Evolutionary conservation across 768 basidiomycete genomes (phyloP).

Genomic region (Mycena maculata): DNA sequence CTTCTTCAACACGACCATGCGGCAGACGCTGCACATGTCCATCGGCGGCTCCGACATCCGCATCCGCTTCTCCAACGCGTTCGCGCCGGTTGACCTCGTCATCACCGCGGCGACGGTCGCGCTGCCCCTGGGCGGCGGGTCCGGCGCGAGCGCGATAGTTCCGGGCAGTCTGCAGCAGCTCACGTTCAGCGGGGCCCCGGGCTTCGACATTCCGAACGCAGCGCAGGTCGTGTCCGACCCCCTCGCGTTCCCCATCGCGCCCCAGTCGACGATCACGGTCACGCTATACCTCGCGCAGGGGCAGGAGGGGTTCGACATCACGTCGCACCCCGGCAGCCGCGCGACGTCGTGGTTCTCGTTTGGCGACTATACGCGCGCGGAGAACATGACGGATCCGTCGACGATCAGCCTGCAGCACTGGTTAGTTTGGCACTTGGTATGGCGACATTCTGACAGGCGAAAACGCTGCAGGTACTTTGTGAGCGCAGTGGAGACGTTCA

Average conservation of each 20-base stretch:
- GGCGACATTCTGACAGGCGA: background rate
- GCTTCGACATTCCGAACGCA: conserved; percentile 56
- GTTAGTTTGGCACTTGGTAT: conserved; percentile 35
- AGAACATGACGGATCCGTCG: conserved; percentile 48
- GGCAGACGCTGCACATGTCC: conserved; percentile 61
- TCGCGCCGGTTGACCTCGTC: conserved; percentile 54
- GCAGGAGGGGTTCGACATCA: conserved; percentile 54
- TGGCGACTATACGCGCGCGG: conserved; percentile 51
- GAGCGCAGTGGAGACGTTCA: conserved; percentile 57
- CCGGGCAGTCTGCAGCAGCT: conserved; percentile 48
- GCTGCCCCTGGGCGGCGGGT: conserved; percentile 48
- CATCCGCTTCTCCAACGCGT: conserved; percentile 61
- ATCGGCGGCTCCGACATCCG: conserved; percentile 54
- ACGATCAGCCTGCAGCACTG: conserved; percentile 50
- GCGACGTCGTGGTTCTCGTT: conserved; percentile 57
- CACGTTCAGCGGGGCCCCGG: conserved; percentile 58
- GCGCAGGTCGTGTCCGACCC: conserved; percentile 59
- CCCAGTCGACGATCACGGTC: conserved; percentile 54
- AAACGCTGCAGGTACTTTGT: conserved; percentile 52
- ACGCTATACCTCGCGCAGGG: conserved; percentile 55
- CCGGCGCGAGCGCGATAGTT: conserved; percentile 52
- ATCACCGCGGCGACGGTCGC: conserved; percentile 60
- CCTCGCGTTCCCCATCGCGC: conserved; percentile 50
- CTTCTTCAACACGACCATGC: conserved; percentile 59
- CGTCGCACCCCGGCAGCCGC: conserved; percentile 61